Conservation (phyloP, 495 filamentous ascomycete species). For the Aspergillus biplanus region DNA sequence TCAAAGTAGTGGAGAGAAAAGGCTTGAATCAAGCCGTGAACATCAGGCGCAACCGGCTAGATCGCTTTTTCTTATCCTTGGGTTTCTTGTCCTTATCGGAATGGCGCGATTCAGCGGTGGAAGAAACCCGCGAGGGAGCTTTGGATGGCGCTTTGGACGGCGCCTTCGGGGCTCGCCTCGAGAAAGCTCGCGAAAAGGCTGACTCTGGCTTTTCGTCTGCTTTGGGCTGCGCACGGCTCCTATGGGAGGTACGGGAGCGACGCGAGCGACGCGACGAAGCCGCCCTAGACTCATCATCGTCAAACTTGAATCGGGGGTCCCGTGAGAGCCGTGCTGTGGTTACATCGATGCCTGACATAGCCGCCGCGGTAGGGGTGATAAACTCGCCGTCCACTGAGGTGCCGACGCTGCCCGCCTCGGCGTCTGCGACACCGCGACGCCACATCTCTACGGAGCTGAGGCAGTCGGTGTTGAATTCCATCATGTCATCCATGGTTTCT, state of each 20-base stretch:
- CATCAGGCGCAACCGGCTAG: slow-evolving; percentile 49
- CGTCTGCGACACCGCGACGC: slow-evolving; percentile 82
- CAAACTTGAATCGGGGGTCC: slow-evolving; percentile 45
- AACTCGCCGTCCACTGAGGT: slow-evolving; percentile 84
- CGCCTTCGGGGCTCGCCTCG: slow-evolving; percentile 28
- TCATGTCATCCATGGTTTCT: slow-evolving; percentile 58
- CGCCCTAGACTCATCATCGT: slow-evolving; percentile 40
- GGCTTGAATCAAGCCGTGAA: slow-evolving; percentile 38
- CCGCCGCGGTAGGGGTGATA: slow-evolving; percentile 76
- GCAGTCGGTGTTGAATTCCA: slow-evolving; percentile 57
- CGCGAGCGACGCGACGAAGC: slow-evolving; percentile 44
- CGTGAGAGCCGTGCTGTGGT: slow-evolving; percentile 38
- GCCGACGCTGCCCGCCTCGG: slow-evolving; percentile 57
- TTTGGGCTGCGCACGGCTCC: slow-evolving; percentile 22
- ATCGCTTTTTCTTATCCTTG: slow-evolving; percentile 47
- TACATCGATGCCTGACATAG: slow-evolving; percentile 56
- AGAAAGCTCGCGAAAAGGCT: slow-evolving; percentile 15
- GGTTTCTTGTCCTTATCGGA: slow-evolving; percentile 40
- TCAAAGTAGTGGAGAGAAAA: too few species aligned
- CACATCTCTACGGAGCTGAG: slow-evolving; percentile 76
- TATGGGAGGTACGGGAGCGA: slow-evolving; percentile 33
- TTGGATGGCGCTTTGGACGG: slow-evolving; percentile 26
- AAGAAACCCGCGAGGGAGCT: slow-evolving; percentile 25
- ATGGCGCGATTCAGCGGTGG: slow-evolving; percentile 28
- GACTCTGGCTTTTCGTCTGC: slow-evolving; percentile 30